Base-by-base conservation (phyloP, 2,329 filamentous ascomycete species). In the Trichoderma asperellum region DNA sequence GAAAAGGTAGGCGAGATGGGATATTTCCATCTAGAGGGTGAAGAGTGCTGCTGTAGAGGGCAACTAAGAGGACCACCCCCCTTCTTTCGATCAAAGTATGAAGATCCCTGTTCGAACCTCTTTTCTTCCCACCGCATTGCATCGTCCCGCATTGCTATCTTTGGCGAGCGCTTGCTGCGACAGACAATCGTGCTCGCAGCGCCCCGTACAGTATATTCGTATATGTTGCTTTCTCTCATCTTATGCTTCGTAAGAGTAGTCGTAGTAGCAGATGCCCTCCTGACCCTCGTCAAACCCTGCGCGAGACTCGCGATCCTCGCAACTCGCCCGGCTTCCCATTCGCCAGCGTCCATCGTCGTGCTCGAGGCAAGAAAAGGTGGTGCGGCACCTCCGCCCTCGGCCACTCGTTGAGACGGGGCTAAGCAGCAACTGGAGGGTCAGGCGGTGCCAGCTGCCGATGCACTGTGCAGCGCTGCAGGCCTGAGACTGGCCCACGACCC, bases 391-490 rank as follows among this genome's bases (percentile, higher is more conserved):
- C 66, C 66, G 58, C 67, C 67, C 27, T 40, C 59, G 57, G 43
- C 18, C 55, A 59, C 29, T 62, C 52, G 65, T 68, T 29, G 34
- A 49, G 56, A 40, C 47, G 60, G 40, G 62, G 63, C 53, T 55
- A 61, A 65, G 59, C 37, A 37, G 59, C 60, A 34, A 58, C 60
- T 49, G 37, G 68, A 59, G 57, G 57, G 59, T 67, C 62, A 70
- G 63, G 63, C 62, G 62, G 63, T 59, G 56, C n/a, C 53, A 55
- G 65, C 65, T 68, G 65, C 58, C 56, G 63, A 60, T 63, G 58
- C 68, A 70, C 68, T 67, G 68, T 67, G 68, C 68, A 63, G 47
- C 61, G 60, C 56, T 49, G 61, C 68, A 58, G 61, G 55, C 40
- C 52, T 43, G 24, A 29, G 62, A 57, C 62, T 56, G 60, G 37